Evolutionary conservation across 495 filamentous ascomycete genomes (phyloP).

Genomic region (Pyronema omphalodes): DNA sequence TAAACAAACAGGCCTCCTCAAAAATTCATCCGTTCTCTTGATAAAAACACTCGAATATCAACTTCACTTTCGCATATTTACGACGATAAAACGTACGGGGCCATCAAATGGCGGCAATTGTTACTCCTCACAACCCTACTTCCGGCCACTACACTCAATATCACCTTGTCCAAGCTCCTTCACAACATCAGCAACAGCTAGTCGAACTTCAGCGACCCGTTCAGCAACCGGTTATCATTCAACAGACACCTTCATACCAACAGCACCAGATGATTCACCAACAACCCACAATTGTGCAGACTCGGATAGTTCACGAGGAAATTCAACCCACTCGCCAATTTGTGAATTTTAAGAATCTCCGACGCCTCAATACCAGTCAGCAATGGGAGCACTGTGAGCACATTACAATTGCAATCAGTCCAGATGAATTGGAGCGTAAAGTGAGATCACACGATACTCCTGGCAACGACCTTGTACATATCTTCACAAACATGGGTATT

Average conservation of each 20-base stretch:
- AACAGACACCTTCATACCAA: constrained; percentile 2
- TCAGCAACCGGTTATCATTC: background rate
- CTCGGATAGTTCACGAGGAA: constrained; percentile 1
- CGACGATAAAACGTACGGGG: background rate
- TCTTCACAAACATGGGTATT: constrained; percentile 11
- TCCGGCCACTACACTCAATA: constrained; percentile 1
- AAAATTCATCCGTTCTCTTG: background rate
- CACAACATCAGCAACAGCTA: background rate
- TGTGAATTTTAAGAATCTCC: constrained; percentile 5
- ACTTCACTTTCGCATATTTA: background rate
- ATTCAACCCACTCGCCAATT: constrained; percentile 1
- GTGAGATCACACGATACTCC: constrained; percentile 18
- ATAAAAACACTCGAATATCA: background rate
- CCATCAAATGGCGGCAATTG: constrained; percentile 3
- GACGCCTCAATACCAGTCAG: background rate
- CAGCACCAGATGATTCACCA: constrained; percentile 1
- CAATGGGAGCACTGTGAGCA: constrained; percentile 18
- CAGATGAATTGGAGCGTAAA: constrained; percentile 19
- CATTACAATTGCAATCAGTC: constrained; percentile 16
- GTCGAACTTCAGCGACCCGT: background rate
- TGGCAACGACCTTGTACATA: constrained; percentile 13
- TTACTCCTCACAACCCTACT: constrained; percentile 1
- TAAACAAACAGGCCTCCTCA: background rate
- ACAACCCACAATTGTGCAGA: constrained; percentile 1
- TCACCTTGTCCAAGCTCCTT: background rate